Evolutionary conservation across 495 filamentous ascomycete species (phyloP).

Genomic region (Penicillium simplicissimum): DNA sequence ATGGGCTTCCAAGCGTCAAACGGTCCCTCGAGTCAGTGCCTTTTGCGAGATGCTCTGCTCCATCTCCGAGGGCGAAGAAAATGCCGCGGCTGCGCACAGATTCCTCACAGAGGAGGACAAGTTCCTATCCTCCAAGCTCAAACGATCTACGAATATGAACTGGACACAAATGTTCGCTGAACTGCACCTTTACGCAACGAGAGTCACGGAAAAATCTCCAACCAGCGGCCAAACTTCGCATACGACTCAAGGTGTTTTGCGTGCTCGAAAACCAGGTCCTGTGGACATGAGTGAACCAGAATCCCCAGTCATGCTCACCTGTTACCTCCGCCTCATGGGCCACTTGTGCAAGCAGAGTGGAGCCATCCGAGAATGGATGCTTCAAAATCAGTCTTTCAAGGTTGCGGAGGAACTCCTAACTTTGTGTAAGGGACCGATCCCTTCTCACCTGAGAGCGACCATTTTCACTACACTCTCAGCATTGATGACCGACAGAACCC

Average conservation of each 20-base stretch:
- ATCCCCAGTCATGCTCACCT: constrained; percentile 86
- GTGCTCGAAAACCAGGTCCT: constrained; percentile 63
- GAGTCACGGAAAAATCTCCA: constrained; percentile 64
- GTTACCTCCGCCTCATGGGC: constrained; percentile 82
- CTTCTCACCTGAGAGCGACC: constrained; percentile 72
- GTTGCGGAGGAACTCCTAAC: constrained; percentile 67
- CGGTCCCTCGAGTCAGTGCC: constrained; percentile 87
- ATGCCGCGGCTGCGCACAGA: constrained; percentile 76
- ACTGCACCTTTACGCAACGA: constrained; percentile 69
- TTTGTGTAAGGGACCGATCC: constrained; percentile 67
- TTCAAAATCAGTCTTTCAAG: constrained; percentile 61
- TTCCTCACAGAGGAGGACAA: constrained; percentile 88
- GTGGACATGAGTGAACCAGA: constrained; percentile 77
- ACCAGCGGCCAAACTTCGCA: constrained; percentile 42
- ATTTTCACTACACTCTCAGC: constrained; percentile 69
- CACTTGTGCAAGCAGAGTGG: constrained; percentile 71
- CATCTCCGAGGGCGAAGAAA: constrained; percentile 75
- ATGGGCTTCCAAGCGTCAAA: constrained; percentile 90
- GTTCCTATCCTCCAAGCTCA: constrained; percentile 70
- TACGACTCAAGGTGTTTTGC: constrained; percentile 44
- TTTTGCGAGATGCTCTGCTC: constrained; percentile 94
- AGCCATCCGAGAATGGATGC: constrained; percentile 65
- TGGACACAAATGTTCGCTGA: constrained; percentile 94
- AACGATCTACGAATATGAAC: constrained; percentile 75
- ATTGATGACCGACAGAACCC: constrained; percentile 64